A percentile compares a stretch with the other conserved stretches of the same genome.
Conservation (phyloP, 257 asterid species). For the Marsdenia floribunda region DNA sequence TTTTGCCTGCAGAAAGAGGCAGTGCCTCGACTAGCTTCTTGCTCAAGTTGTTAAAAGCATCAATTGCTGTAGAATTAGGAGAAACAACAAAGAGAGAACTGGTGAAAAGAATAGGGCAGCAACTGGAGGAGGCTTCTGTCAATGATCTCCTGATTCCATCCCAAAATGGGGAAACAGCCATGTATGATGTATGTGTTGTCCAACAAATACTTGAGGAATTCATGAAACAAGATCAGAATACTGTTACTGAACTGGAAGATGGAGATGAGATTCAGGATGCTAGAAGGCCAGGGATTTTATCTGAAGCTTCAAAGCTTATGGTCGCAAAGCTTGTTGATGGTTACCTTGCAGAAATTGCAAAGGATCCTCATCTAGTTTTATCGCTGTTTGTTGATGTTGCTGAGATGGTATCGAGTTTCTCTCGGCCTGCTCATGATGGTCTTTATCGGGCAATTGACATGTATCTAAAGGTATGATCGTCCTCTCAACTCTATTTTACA, state of each 20-base stretch:
- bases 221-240: slow-evolving; percentile 42
- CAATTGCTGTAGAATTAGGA: slow-evolving; percentile 57
- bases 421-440: slow-evolving; percentile 81
- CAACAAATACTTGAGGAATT: slow-evolving; percentile 67
- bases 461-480: slow-evolving; percentile 63
- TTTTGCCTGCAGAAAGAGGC: slow-evolving; percentile 76
- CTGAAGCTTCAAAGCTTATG: slow-evolving; percentile 96
- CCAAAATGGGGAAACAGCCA: slow-evolving; percentile 41
- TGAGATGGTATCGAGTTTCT: slow-evolving; percentile 62
- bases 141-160: slow-evolving; percentile 67
- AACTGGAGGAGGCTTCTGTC: slow-evolving; percentile 84
- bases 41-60: slow-evolving; percentile 75
- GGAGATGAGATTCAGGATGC: slow-evolving; percentile 61
- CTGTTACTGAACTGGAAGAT: slow-evolving; percentile 37
- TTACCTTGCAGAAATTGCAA: slow-evolving; percentile 81
- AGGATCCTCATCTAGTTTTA: slow-evolving; percentile 67
- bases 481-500: neutral
- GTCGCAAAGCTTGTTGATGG: slow-evolving; percentile 84
- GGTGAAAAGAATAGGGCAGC: slow-evolving; percentile 69
- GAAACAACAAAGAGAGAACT: slow-evolving; percentile 49
- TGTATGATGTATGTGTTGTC: slow-evolving; percentile 54
- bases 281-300: slow-evolving; percentile 66
- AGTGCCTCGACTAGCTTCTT: slow-evolving; percentile 74
- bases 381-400: slow-evolving; percentile 56
- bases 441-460: slow-evolving; percentile 79